A percentile compares a stretch with the other conserved stretches of the same genome.
phyloP scores from a whole-genome alignment of 2,329 filamentous ascomycete genomes.

The Phoma herbarum region DNA sequence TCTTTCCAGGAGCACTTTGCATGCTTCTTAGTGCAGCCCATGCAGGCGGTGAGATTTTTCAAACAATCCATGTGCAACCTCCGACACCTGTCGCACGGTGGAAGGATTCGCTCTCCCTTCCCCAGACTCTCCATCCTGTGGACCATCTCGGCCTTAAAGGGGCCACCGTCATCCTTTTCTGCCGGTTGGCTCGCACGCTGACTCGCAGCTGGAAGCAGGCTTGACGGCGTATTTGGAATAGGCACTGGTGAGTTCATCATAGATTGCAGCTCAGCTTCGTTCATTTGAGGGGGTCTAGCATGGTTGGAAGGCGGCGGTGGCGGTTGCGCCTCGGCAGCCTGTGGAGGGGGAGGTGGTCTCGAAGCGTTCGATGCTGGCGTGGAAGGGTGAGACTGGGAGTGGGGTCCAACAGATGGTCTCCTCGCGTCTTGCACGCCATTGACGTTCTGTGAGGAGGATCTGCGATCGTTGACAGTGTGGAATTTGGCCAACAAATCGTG shows the following conservation, averaged over 20 bases:
- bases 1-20: constrained; percentile 87
- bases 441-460: constrained; percentile 39
- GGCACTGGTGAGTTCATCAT: constrained; percentile 59
- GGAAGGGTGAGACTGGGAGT: constrained; percentile 39
- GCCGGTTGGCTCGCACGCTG: constrained; percentile 48
- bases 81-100: constrained; percentile 84
- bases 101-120: constrained; percentile 78
- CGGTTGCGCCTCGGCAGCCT: constrained; percentile 29
- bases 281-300: constrained; percentile 38
- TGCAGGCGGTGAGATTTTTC: constrained; percentile 86
- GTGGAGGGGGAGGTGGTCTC: constrained; percentile 41
- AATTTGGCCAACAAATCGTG: constrained; percentile 71
- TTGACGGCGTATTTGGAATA: constrained; percentile 64
- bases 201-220: constrained; percentile 59
- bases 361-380: constrained; percentile 33
- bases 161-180: constrained; percentile 66
- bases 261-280: constrained; percentile 52
- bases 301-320: constrained; percentile 26
- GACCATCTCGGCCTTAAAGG: constrained; percentile 72
- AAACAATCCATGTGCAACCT: constrained; percentile 81
- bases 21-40: constrained; percentile 89
- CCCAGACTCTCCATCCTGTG: constrained; percentile 77
- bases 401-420: constrained; percentile 41
- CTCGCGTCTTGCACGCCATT: constrained; percentile 36
- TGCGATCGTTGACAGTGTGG: constrained; percentile 65